Percentiles rank a stretch among this genome's conserved stretches.
phyloP scores from a whole-genome alignment of 768 basidiomycete genomes.

The Fomitopsis pulvina region DNA sequence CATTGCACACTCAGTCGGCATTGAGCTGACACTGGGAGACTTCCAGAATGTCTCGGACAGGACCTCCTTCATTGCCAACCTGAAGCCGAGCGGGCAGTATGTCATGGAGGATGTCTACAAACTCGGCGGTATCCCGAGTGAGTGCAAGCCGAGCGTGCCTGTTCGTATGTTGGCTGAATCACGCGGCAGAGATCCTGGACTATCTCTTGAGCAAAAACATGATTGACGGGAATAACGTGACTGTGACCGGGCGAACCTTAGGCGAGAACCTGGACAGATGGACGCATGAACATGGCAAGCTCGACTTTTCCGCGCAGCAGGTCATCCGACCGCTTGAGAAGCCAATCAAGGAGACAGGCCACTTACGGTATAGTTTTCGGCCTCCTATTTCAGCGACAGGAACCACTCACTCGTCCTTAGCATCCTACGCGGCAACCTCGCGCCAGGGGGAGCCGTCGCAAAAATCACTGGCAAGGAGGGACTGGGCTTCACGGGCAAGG shows the following conservation, averaged over 20 bases:
- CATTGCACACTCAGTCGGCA: constrained; percentile 92
- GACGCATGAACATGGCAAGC: constrained; percentile 73
- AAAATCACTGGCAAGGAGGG: constrained; percentile 98
- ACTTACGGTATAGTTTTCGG: too few relatives aligned
- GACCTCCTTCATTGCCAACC: constrained; percentile 89
- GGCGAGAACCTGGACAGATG: constrained; percentile 92
- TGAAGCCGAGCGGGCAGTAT: constrained; percentile 97
- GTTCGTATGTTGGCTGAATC: not conserved
- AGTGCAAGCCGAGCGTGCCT: constrained; percentile 22
- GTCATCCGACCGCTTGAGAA: constrained; percentile 83
- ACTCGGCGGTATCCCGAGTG: constrained; percentile 94
- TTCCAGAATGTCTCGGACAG: constrained; percentile 92
- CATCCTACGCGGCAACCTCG: constrained; percentile 87
- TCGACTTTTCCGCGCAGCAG: constrained; percentile 64
- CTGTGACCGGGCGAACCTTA: constrained; percentile 84
- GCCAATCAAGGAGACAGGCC: constrained; percentile 86
- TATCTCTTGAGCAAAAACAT: constrained; percentile 83
- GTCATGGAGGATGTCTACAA: constrained; percentile 97
- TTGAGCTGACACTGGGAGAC: constrained; percentile 84
- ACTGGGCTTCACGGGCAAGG: constrained; percentile 82
- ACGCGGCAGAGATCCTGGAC: constrained; percentile 62
- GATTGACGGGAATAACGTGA: constrained; percentile 87
- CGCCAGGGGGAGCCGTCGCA: constrained; percentile 92
- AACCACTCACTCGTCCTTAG: too few relatives aligned
- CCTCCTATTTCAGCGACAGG: too few relatives aligned